Evolutionary conservation across 2,329 filamentous ascomycete genomes (phyloP).

Genomic region (Aspergillus tamarii): DNA sequence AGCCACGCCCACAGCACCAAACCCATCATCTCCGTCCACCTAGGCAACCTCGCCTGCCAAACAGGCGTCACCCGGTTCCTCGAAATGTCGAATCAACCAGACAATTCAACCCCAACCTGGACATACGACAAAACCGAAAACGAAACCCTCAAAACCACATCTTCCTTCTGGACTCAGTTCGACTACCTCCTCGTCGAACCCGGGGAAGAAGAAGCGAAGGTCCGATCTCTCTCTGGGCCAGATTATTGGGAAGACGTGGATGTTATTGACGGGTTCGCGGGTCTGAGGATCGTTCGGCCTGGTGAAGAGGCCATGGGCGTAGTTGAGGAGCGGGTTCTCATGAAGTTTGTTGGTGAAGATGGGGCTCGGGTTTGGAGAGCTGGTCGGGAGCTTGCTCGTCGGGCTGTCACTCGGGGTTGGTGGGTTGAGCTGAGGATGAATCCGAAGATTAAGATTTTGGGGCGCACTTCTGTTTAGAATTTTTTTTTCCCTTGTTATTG

Average conservation of each 20-base stretch:
- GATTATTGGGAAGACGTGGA: slow-evolving; percentile 56
- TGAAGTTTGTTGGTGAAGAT: slow-evolving; percentile 36
- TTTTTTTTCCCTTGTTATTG: neutral
- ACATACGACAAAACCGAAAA: slow-evolving; percentile 65
- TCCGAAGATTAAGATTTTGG: slow-evolving; percentile 54
- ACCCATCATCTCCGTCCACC: slow-evolving; percentile 49
- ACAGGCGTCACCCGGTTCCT: slow-evolving; percentile 66
- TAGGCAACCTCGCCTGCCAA: slow-evolving; percentile 66
- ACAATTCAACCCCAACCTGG: slow-evolving; percentile 43
- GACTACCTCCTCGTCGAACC: slow-evolving; percentile 62
- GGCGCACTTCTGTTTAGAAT: neutral
- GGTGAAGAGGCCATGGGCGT: slow-evolving; percentile 31
- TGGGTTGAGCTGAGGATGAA: slow-evolving; percentile 60
- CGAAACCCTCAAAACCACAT: slow-evolving; percentile 49
- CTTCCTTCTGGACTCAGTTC: slow-evolving; percentile 60
- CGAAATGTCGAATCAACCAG: slow-evolving; percentile 38
- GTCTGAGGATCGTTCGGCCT: slow-evolving; percentile 53
- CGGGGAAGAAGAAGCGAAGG: slow-evolving; percentile 23
- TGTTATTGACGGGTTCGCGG: slow-evolving; percentile 55
- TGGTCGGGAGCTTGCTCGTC: slow-evolving; percentile 29
- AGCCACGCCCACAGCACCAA: slow-evolving; percentile 31
- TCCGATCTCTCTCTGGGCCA: slow-evolving; percentile 41
- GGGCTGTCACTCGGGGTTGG: slow-evolving; percentile 50
- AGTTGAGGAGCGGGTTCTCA: slow-evolving; percentile 41
- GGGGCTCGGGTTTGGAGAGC: slow-evolving; percentile 33